Evolutionary conservation across 352 stramenopile genomes (phyloP).

Genomic region (Pythium brassicae): DNA sequence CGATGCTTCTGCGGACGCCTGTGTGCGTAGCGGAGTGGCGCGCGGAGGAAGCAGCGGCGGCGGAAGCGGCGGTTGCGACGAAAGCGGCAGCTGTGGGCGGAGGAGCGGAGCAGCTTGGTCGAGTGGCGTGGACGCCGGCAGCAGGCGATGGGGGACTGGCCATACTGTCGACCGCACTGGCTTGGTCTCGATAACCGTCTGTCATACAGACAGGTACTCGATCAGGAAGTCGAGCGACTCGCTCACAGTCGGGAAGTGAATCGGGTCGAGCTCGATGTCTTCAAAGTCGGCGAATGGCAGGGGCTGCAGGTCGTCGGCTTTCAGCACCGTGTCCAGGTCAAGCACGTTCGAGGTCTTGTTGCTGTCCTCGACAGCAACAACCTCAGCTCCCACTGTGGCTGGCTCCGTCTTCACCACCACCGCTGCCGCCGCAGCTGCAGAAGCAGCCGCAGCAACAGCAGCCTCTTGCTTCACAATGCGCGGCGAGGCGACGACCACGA

Average conservation of each 20-base stretch:
- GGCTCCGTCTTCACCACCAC: background rate
- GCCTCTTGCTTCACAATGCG: conserved; percentile 8
- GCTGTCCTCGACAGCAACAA: background rate
- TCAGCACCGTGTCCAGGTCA: conserved; percentile 19
- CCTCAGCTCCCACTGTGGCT: background rate
- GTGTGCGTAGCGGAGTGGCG: conserved; percentile 3
- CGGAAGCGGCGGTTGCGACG: background rate
- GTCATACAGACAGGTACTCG: conserved; percentile 44
- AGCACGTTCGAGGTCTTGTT: conserved; percentile 6
- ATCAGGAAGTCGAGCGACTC: conserved; percentile 69
- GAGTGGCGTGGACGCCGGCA: background rate
- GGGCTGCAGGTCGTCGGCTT: conserved; percentile 33
- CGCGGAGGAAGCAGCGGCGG: too few species aligned
- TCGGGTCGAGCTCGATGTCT: conserved; percentile 37
- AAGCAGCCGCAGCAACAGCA: too few species aligned
- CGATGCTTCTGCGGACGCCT: background rate
- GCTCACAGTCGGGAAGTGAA: conserved; percentile 50
- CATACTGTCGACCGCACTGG: too few species aligned
- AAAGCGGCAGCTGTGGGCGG: background rate
- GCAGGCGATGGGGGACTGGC: too few species aligned
- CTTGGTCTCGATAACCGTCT: too few species aligned
- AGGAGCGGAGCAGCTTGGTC: too few species aligned
- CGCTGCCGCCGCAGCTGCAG: too few species aligned
- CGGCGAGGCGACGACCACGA: conserved; percentile 24
- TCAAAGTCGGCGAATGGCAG: conserved; percentile 44